A percentile compares a stretch with the other conserved stretches of the same genome.
Evolutionary conservation across 164 flowering plant genomes (phyloP).

Genomic region (Vitis labrusca): DNA sequence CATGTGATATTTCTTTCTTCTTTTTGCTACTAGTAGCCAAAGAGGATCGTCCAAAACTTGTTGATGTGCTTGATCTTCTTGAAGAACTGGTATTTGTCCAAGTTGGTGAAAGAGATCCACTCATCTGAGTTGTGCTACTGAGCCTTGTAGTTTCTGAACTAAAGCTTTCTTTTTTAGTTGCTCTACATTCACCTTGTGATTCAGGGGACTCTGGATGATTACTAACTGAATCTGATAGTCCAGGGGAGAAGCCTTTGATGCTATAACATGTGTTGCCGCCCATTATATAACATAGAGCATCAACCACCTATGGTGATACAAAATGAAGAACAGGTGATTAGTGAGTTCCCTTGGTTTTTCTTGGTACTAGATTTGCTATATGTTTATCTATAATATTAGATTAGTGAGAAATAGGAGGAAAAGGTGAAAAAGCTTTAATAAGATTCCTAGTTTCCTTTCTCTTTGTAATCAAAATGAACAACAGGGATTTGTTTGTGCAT

Average conservation of each 20-base stretch:
- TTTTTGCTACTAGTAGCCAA: not conserved
- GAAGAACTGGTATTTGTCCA: not conserved
- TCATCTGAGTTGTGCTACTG: conserved; percentile 3
- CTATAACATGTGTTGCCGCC: conserved; percentile 5
- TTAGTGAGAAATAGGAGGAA: no score
- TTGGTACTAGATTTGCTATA: no score
- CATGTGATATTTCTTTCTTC: not conserved
- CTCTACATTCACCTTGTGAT: not conserved
- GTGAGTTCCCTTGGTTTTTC: not conserved
- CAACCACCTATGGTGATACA: conserved; percentile 18
- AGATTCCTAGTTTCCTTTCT: no score
- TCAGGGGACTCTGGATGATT: conserved; percentile 10
- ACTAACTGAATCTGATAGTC: conserved; percentile 14
- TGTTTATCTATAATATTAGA: no score
- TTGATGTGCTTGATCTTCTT: not conserved
- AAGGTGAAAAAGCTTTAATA: no score
- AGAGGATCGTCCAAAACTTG: not conserved
- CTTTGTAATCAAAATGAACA: no score
- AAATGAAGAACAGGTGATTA: not conserved
- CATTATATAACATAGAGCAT: conserved; percentile 14
- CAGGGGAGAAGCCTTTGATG: conserved; percentile 21
- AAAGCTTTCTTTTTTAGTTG: not conserved
- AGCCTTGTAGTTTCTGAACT: not conserved
- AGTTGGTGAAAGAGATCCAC: conserved; percentile 6
- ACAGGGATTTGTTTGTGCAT: no score